Base-by-base conservation (phyloP, 257 asterid species). In the Coffea eugenioides region DNA sequence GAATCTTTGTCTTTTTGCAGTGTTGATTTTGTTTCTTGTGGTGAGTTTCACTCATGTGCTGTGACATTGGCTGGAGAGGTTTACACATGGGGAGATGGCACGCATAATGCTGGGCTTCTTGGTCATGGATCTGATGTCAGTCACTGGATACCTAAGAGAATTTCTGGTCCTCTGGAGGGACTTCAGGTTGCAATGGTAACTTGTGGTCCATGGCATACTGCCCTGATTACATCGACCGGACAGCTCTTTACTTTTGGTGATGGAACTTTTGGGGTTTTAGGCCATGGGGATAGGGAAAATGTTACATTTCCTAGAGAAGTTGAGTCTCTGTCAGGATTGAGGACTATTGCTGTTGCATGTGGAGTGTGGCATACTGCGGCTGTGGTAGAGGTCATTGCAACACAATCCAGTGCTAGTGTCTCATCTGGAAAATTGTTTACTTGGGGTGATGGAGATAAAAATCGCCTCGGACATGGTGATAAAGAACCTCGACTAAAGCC, bases 341-440 rank as follows among this genome's bases (percentile, higher is more conserved):
- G 98, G 88, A 94, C 97, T 2, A 79, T 93, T 74, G 90, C 98
- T 31, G 97, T 92, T 76, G 93, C 98, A 48, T 94, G 98, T 84
- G 98, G 98, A 31, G 98, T 94, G 75, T 94, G 98, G 98, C 98
- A 94, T 81, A 94, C 98, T 45, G 96, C 98, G 69, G 97, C 98
- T 46, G 91, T 94, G 25, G 97, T 94, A 49, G 97, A 94, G 82
- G 98, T 94, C 27, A 91, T 94, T 4, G 96, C 82, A 74, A 93
- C 96, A 8, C 98, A 93, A 71, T 89, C 97, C 48, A 89, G 92
- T 83, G 85, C 97, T 36, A 93, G 95, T 81, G 82, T 88, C 78
- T 88, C 98, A 20, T 92, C 98, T 52, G 97, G 96, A 62, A 94
- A 94, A 82, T 82, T 94, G 81, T 94, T 94, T 83, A 94, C 98